Evolutionary conservation across 1,139 yeast species (phyloP), one percentile per base, ranked within the genome.

Genomic region (Suhomyces anneliseae): DNA sequence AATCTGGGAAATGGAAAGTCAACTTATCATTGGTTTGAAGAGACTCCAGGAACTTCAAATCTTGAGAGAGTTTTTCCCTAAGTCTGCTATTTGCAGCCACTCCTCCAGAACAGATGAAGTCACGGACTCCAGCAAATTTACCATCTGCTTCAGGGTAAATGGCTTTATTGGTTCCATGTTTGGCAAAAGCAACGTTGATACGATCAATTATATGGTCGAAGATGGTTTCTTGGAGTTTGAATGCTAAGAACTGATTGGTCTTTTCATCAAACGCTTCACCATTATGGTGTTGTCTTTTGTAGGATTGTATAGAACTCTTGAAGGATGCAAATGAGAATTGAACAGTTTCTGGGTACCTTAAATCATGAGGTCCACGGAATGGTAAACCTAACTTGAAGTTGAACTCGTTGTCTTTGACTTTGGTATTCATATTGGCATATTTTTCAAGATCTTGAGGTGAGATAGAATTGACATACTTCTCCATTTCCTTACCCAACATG

Each of bases 81-180:
- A 93, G 71, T 19, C 73, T 65, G 42, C 61, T 51, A 59, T 90
- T 93, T 1, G 97, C 85, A 0, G 95, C 96, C 1, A 93, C 98
- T 6, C 99, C 99, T 7, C 99, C 99, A 0, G 98, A 87, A 49
- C 92, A 82, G 1, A 93, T 87, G 55, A 92, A 78, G 53, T 82
- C 81, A 26, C 67, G 62, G 6, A 82, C 80, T 2, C 70, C 73
- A 1, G 53, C 51, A 27, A 82, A 66, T 48, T 72, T 70, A 1
- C 72, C 70, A 32, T 68, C 66, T 4, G 66, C 68, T 5, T 41
- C 42, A 6, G 51, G 47, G 38, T 49, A 52, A 2, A 26, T 6
- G 5, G 38, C 42, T 7, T 42, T 41, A 29, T 45, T 48, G 1
- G 52, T 43, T 0, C 71, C 72, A 50, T 79, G 74, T 45, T 70